Base-by-base conservation (phyloP, 108 stramenopile species). In the Craspedostauros australis region DNA sequence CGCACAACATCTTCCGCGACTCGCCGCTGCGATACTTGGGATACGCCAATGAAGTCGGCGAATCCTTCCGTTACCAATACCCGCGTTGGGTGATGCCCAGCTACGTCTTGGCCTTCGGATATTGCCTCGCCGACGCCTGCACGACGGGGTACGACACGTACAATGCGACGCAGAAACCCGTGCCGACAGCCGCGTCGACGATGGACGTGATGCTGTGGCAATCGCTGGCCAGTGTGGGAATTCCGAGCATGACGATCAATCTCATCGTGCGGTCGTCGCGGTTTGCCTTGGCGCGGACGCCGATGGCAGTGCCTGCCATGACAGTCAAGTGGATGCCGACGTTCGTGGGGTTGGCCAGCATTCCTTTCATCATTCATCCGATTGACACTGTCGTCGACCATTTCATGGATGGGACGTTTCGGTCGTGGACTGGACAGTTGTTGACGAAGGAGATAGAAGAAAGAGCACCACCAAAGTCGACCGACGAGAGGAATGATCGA, bases 31-130 rank as follows among this genome's bases (percentile, higher is more conserved):
- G 88, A 32, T 90, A 81, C 49, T 47, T 80, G 50, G 88, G 84
- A 25, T 86, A 82, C 43, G 55, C 63, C 29, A 78, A 83, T 50
- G 75, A 86, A 77, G 62, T 90, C 33, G 88, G 88, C 5, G 88
- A 86, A 57, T 73, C 75, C 23, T 86, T 90, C 57, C 82, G 88
- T 3, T 86, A 86, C 44, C 88, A 84, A 50, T 84, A 82, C 68
- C 88, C 88, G 4, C 62, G 52, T 34, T 33, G 86, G 12, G 80
- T 90, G 15, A 40, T 33, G 1, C 88, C 88, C 6, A 82, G 82
- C 0, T 90, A 90, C 38, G 59, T 82, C 27, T 21, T 90, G 4
- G 68, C 88, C 9, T 90, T 86, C 61, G 82, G 84, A 30, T 90
- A 90, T 48, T 85, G 83, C 48, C n/a, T 76, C 12, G 79, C 80